phyloP scores from a whole-genome alignment of 2,329 filamentous ascomycete species.

The Fonsecaea pedrosoi region DNA sequence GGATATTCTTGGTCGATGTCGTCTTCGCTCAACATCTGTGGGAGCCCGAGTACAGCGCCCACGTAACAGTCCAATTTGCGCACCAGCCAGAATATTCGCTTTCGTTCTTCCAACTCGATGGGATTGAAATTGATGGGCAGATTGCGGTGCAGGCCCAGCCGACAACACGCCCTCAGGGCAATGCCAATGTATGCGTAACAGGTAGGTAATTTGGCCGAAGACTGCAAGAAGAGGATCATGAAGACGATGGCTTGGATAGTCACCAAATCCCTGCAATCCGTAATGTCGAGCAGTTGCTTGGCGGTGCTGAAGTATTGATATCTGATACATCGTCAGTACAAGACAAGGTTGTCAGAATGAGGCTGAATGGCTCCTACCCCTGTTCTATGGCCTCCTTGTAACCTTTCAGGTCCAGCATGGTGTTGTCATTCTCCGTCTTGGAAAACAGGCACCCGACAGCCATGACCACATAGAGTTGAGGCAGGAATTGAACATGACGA shows the following conservation, averaged over 20 bases:
- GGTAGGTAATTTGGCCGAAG: conserved; percentile 76
- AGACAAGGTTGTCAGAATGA: conserved; percentile 27
- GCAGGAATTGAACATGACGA: conserved; percentile 72
- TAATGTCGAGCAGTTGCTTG: conserved; percentile 67
- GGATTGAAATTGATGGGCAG: conserved; percentile 72
- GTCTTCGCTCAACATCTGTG: conserved; percentile 57
- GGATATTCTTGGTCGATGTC: conserved; percentile 60
- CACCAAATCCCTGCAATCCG: conserved; percentile 72
- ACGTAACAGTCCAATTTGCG: conserved; percentile 60
- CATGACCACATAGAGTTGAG: conserved; percentile 72
- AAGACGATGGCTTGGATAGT: conserved; percentile 78
- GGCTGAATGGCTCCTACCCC: conserved; percentile 52
- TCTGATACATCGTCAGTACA: conserved; percentile 51
- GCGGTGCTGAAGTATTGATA: conserved; percentile 76
- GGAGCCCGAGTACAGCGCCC: conserved; percentile 57
- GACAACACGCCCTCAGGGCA: conserved; percentile 74
- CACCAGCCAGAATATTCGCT: conserved; percentile 65
- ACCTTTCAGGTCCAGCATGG: conserved; percentile 55
- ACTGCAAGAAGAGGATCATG: conserved; percentile 81
- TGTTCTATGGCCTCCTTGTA: conserved; percentile 60
- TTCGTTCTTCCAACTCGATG: conserved; percentile 74
- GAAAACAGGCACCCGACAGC: conserved; percentile 76
- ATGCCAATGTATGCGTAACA: conserved; percentile 84
- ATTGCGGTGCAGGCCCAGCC: conserved; percentile 78
- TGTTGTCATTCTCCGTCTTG: conserved; percentile 58